phyloP scores from a whole-genome alignment of 371 early-diverging fungal genomes.

The Mortierella sp. region DNA sequence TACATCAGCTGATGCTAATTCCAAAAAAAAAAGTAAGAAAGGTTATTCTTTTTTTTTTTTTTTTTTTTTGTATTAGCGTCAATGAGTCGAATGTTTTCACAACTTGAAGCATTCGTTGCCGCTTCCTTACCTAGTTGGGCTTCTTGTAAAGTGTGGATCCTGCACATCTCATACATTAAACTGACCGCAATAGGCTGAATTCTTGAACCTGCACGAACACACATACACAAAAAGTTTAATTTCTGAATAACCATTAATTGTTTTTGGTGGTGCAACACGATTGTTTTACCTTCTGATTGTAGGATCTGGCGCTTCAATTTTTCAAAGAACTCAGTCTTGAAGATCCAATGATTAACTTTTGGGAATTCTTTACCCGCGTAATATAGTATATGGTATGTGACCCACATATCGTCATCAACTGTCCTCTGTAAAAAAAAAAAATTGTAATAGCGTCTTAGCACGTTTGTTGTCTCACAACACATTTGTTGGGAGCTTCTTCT shows the following conservation, averaged over 20 bases:
- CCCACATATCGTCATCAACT: conserved; percentile 53
- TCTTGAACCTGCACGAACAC: conserved; percentile 23
- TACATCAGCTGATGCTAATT: conserved; percentile 59
- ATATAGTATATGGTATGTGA: conserved; percentile 63
- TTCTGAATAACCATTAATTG: neutral
- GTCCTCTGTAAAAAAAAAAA: conserved; percentile 3
- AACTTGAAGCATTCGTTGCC: neutral
- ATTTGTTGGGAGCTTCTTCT: neutral
- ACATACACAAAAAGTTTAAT: neutral
- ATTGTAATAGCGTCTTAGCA: neutral
- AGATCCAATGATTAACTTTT: conserved; percentile 55
- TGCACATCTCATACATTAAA: conserved; percentile 81
- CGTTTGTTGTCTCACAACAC: no score
- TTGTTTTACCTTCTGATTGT: conserved; percentile 46
- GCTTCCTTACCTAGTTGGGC: conserved; percentile 69
- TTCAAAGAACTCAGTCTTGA: conserved; percentile 63
- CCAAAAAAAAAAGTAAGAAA: neutral
- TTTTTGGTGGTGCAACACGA: neutral
- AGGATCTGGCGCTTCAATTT: conserved; percentile 65
- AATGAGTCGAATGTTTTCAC: neutral
- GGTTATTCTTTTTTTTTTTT: neutral
- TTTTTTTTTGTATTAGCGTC: neutral
- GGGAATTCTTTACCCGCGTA: conserved; percentile 62
- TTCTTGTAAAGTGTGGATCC: conserved; percentile 71
- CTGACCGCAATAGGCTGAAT: conserved; percentile 68